Base-by-base conservation (phyloP, 2,329 filamentous ascomycete species). In the Trichoderma sp. region DNA sequence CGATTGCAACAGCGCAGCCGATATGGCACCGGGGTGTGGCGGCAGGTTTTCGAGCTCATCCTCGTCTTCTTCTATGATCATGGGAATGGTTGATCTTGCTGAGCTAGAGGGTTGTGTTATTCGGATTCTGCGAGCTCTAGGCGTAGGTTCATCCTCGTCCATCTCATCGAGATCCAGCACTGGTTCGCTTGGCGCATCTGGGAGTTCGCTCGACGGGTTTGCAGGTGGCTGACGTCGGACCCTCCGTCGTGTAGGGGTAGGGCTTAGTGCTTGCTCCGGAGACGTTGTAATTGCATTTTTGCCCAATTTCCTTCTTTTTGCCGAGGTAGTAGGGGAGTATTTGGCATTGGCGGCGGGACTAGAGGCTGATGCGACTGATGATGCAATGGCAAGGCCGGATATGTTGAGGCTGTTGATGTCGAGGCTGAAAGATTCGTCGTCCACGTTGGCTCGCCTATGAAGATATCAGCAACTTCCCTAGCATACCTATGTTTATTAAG, bases 361-460 rank as follows among this genome's bases (percentile, higher is more conserved):
- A 8, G 63, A 66, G 52, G 39, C 34, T 52, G 76, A 69, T n/a
- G 75, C 73, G n/a, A 75, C 72, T 39, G 71, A 69, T 4, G 74
- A 75, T 8, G 72, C 70, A 59, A 73, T 68, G n/a, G 49, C 66
- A 10, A 68, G 66, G 10, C 26, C 59, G 10, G 58, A 59, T 2
- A 72, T 73, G 55, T 79, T 75, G 49, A 85, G 77, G 70, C 81
- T 81, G 32, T 80, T 82, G 59, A 86, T 79, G 59, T 83, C 77
- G 72, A 89, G 82, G 16, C 82, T 83, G 74, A 90, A 90, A 6
- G 87, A 87, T 13, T 88, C 83, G 71, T 90, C 59, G 72, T 90
- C 65, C 16, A 90, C 81, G 74, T 89, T 84, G 68, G 86, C 83
- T 72, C 84, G 83, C 72, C 84, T 87, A 5, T 10, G 18, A 54